Evolutionary conservation across 768 basidiomycete genomes (phyloP).

Genomic region (Boletellus ananas): DNA sequence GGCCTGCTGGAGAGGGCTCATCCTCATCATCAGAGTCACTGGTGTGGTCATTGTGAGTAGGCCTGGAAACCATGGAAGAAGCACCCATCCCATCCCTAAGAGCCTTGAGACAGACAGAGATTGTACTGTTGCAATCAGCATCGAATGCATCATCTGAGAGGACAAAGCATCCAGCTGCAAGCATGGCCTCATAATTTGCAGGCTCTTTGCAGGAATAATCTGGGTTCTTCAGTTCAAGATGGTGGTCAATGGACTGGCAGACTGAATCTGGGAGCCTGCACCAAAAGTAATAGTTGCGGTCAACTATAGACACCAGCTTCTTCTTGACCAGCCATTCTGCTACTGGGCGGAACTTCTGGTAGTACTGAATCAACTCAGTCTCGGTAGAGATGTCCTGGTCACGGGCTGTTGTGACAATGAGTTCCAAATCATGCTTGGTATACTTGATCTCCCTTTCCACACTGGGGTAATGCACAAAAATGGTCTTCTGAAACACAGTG

Average conservation of each 20-base stretch:
- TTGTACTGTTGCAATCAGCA: not conserved
- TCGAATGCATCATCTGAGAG: conserved; percentile 3
- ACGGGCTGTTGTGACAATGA: too few relatives aligned
- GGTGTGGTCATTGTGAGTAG: not conserved
- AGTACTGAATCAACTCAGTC: too few relatives aligned
- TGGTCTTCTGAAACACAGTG: too few relatives aligned
- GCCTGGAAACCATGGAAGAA: not conserved
- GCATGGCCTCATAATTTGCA: not conserved
- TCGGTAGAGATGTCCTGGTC: too few relatives aligned
- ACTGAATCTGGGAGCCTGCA: too few relatives aligned
- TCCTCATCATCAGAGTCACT: not conserved
- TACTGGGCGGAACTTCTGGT: too few relatives aligned
- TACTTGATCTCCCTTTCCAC: too few relatives aligned
- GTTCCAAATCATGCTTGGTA: too few relatives aligned
- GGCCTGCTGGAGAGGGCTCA: not conserved
- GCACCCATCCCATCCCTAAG: not conserved
- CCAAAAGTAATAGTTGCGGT: conserved; percentile 1
- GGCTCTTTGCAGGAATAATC: too few relatives aligned
- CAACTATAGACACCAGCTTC: conserved; percentile 1
- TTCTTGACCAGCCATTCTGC: not conserved
- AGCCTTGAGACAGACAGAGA: not conserved
- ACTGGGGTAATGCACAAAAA: too few relatives aligned
- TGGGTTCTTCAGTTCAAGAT: too few relatives aligned
- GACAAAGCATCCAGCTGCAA: not conserved
- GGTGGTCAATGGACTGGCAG: too few relatives aligned